A percentile compares a stretch with the other conserved stretches of the same genome.
These are phyloP conservation scores for Geosmithia morbida DNA, from an alignment of 2,329 filamentous ascomycete species.

Conservation along the genomic window DNA sequence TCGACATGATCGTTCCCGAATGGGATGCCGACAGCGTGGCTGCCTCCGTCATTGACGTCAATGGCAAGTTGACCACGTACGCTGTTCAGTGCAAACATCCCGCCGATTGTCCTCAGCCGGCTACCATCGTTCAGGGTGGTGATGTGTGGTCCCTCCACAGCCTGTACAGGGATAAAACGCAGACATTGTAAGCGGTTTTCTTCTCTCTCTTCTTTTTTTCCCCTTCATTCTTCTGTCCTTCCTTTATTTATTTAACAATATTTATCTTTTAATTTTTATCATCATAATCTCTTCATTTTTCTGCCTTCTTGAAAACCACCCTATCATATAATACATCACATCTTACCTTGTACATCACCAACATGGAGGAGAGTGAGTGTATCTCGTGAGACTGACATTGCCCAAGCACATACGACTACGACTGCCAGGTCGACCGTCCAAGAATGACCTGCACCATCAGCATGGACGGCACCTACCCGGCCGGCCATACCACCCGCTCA, in stretches of 20 bases:
- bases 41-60: slow-evolving; percentile 15
- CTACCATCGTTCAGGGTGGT: slow-evolving; percentile 13
- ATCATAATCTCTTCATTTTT: no score
- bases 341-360: no score
- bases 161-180: not conserved
- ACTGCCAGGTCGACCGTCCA: slow-evolving; percentile 1
- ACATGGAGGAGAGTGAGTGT: no score
- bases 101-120: slow-evolving; percentile 9
- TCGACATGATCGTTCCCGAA: slow-evolving; percentile 12
- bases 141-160: slow-evolving; percentile 9
- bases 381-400: not conserved
- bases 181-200: not conserved
- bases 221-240: no score
- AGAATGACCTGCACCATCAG: not conserved
- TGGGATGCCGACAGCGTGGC: slow-evolving; percentile 8
- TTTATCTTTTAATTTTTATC: no score
- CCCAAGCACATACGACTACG: slow-evolving; percentile 7
- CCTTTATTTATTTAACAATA: no score
- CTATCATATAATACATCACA: no score
- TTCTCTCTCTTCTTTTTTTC: no score
- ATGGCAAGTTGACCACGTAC: slow-evolving; percentile 14
- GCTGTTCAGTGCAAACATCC: slow-evolving; percentile 10
- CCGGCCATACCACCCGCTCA: slow-evolving; percentile 8
- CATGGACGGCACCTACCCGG: slow-evolving; percentile 9
- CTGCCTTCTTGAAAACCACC: no score